phyloP scores from a whole-genome alignment of 805 yeast species.

The Lipomyces chichibuensis region DNA sequence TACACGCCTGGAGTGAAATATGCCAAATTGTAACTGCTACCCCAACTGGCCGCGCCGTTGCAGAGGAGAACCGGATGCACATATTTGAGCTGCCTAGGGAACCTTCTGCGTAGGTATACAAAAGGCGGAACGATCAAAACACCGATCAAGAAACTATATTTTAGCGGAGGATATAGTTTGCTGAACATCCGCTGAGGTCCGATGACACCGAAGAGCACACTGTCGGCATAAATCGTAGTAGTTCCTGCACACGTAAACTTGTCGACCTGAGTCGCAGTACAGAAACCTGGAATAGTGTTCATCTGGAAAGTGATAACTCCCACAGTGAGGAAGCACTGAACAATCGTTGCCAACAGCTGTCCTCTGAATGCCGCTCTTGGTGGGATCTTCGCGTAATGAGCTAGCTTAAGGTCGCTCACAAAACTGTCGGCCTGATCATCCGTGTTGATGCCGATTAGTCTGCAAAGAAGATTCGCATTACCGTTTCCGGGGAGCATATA shows the following conservation, averaged over 20 bases:
- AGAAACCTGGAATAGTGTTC: conserved; percentile 30
- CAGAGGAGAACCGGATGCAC: conserved; percentile 18
- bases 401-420: conserved; percentile 50
- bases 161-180: conserved; percentile 61
- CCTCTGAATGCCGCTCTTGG: conserved; percentile 56
- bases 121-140: conserved; percentile 37
- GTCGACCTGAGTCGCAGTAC: conserved; percentile 28
- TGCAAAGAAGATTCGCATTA: conserved; percentile 56
- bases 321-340: conserved; percentile 59
- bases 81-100: conserved; percentile 18
- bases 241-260: conserved; percentile 44
- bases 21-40: conserved; percentile 15
- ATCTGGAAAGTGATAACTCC: conserved; percentile 52
- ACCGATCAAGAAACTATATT: conserved; percentile 68
- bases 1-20: conserved; percentile 18
- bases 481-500: conserved; percentile 60
- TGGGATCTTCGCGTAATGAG: conserved; percentile 57
- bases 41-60: conserved; percentile 17
- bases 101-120: conserved; percentile 29
- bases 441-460: conserved; percentile 39
- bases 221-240: conserved; percentile 55
- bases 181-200: conserved; percentile 65
- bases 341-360: conserved; percentile 55
- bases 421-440: conserved; percentile 51
- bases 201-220: conserved; percentile 65